Conservation (phyloP, 257 asterid species). For the Przewalskia tangutica region DNA sequence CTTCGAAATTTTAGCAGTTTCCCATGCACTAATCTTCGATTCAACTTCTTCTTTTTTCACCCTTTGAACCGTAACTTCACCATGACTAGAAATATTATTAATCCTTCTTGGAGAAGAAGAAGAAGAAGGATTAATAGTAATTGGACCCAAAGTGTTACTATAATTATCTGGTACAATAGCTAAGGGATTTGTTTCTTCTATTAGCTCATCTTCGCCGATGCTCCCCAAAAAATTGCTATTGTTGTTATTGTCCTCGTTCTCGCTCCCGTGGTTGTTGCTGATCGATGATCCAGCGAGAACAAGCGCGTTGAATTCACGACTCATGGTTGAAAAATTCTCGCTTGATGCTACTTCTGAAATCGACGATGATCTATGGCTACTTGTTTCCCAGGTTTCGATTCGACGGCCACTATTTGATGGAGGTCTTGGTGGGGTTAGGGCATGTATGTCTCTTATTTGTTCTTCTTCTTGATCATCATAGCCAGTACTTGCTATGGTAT, state of each 20-base stretch:
- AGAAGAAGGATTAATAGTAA: constrained; percentile 18
- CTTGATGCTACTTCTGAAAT: constrained; percentile 19
- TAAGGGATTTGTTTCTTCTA: constrained; percentile 51
- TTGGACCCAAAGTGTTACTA: constrained; percentile 13
- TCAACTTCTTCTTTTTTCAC: constrained; percentile 91
- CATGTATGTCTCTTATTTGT: constrained; percentile 62
- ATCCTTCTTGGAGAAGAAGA: background rate
- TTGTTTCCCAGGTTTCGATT: constrained; percentile 39
- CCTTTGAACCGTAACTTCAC: constrained; percentile 35
- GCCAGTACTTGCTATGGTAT: constrained; percentile 20
- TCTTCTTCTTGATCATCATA: constrained; percentile 24
- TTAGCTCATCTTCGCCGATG: constrained; percentile 39
- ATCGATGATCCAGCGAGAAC: constrained; percentile 56
- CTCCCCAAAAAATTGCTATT: constrained; percentile 28
- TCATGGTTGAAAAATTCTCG: constrained; percentile 63
- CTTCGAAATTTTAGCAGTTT: constrained; percentile 69
- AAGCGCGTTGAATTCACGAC: constrained; percentile 67
- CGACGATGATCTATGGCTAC: constrained; percentile 29
- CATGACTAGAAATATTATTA: background rate
- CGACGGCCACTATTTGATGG: constrained; percentile 15
- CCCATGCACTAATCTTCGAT: constrained; percentile 87
- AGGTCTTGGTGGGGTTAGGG: constrained; percentile 60
- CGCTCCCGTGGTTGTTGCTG: constrained; percentile 24
- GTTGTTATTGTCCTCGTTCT: constrained; percentile 14
- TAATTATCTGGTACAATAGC: constrained; percentile 58